A percentile compares a stretch with the other conserved stretches of the same genome.
Conservation (phyloP, 495 filamentous ascomycete genomes). For the Bathelium albidoporum region DNA sequence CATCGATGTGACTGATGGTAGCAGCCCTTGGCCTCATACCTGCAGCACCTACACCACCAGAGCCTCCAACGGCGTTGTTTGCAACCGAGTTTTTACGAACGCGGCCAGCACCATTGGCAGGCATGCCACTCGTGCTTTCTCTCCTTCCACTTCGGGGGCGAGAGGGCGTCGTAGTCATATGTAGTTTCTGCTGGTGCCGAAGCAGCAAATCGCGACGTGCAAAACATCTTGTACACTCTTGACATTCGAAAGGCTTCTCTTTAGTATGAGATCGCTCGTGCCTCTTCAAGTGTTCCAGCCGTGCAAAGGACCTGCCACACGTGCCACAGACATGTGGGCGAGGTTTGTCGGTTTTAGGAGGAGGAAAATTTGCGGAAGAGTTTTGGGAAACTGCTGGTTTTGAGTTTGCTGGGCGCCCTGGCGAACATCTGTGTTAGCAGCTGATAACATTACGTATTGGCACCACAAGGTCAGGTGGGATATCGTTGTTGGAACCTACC, state of each 20-base stretch:
- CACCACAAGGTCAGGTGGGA: not conserved
- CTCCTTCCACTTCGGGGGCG: slow-evolving; percentile 68
- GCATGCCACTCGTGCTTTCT: slow-evolving; percentile 62
- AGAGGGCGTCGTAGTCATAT: slow-evolving; percentile 88
- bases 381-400: not conserved
- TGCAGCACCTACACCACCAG: slow-evolving; percentile 37
- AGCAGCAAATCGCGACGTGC: slow-evolving; percentile 85
- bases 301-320: slow-evolving; percentile 85
- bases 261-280: slow-evolving; percentile 99
- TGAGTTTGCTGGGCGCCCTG: not conserved
- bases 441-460: not conserved
- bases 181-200: slow-evolving; percentile 96
- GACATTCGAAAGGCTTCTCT: slow-evolving; percentile 98
- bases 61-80: slow-evolving; percentile 39
- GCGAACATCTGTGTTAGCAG: not conserved
- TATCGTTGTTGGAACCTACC: not conserved
- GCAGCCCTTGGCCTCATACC: slow-evolving; percentile 85
- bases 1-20: slow-evolving; percentile 92
- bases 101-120: slow-evolving; percentile 39
- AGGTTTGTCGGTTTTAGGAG: slow-evolving; percentile 94
- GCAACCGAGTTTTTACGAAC: slow-evolving; percentile 90
- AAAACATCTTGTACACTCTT: slow-evolving; percentile 91
- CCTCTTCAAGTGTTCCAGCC: slow-evolving; percentile 92
- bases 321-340: slow-evolving; percentile 90
- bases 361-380: slow-evolving; percentile 43